Conservation (phyloP, 2,329 filamentous ascomycete genomes). For the Scedosporium minutisporum region DNA sequence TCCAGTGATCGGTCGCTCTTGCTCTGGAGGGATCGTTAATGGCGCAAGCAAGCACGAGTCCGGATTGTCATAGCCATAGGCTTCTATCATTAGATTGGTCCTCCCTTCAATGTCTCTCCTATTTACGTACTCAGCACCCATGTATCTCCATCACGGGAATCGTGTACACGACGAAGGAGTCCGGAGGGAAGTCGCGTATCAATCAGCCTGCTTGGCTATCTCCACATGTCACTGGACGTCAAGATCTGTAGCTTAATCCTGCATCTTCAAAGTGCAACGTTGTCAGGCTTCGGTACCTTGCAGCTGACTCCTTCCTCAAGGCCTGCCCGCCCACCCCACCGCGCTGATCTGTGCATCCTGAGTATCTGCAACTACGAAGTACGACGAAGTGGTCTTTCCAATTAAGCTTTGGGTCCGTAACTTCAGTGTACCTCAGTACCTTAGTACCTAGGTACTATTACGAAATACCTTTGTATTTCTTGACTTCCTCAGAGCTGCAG, state of each 20-base stretch:
- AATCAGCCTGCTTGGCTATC: background rate
- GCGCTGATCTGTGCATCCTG: constrained; percentile 2
- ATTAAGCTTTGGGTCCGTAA: constrained; percentile 1
- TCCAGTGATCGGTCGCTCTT: background rate
- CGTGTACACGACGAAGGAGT: background rate
- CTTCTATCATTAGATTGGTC: background rate
- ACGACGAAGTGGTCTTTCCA: background rate
- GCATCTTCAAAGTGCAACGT: background rate
- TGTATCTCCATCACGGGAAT: background rate
- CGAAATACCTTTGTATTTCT: too few relatives aligned
- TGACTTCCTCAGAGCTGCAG: too few relatives aligned
- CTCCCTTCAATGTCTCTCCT: background rate
- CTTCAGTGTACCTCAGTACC: too few relatives aligned
- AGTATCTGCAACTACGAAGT: background rate
- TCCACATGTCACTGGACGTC: background rate
- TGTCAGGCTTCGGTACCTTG: background rate
- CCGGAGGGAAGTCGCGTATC: background rate
- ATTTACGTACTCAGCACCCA: background rate
- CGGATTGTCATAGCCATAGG: background rate
- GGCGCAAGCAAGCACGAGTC: background rate
- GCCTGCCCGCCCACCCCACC: background rate
- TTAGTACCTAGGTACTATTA: too few relatives aligned
- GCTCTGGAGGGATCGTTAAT: background rate
- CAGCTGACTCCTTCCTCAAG: background rate
- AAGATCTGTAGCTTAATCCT: background rate